Evolutionary conservation across 495 filamentous ascomycete genomes (phyloP), one percentile per base, ranked within the genome.

Genomic region (Lepraria neglecta): DNA sequence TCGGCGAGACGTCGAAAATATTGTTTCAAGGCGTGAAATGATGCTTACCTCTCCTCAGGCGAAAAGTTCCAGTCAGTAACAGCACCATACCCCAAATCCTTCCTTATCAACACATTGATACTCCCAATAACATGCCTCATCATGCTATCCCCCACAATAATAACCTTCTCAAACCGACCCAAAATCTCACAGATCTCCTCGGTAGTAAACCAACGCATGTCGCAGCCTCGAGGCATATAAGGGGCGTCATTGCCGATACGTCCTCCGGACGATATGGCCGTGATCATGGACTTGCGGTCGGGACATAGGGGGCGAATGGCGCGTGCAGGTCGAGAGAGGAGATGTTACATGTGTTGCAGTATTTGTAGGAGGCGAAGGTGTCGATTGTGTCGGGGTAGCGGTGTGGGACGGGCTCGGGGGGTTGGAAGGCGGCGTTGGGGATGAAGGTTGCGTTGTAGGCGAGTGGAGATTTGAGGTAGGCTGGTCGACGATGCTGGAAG

Each of bases 1-100:
- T 54, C 21, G 40, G 44, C 33, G 31, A 24, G 30, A 59, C n/a
- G 10, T 21, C 27, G 2, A 17, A 44, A 64, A 48, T 21, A 44
- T 35, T 27, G 17, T 21, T 19, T 33, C 24, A 24, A 24, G 24
- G 24, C 24, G 24, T 24, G 24, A 24, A 24, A 24, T 24, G 24
- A 24, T 24, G 33, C 71, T 38, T 65, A 78, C 78, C 69, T 78
- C 62, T 81, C 78, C 44, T 77, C 67, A n/a, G 70, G 62, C 6
- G 71, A 65, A 56, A 81, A 81, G 57, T 81, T 81, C 78, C 79
- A 81, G 66, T 80, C 71, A 7, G 78, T 81, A 12, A 81, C 78
- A 48, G 76, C 79, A 27, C 78, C 79, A 53, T 79, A 81, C 31
- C 78, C 78, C 53, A 81, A 55, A 65, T 81, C 75, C 64, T 77